Percentiles rank a stretch among this genome's conserved stretches.
Evolutionary conservation across 148 eudicot genomes (phyloP).

Genomic region (Chenopodium quinoa): DNA sequence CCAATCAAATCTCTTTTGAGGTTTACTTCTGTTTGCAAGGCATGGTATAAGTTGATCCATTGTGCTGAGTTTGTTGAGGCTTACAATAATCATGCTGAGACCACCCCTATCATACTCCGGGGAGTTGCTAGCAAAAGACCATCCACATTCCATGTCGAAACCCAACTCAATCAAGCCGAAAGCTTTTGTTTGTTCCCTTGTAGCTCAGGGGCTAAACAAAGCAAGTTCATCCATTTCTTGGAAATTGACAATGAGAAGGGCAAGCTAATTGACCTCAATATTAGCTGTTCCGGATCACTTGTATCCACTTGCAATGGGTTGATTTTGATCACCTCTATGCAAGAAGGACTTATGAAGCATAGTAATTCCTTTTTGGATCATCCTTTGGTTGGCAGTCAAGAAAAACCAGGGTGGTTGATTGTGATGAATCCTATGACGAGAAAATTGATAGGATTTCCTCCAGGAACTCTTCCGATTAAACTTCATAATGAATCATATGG

Average conservation of each 20-base stretch:
- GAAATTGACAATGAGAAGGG: constrained; percentile 31
- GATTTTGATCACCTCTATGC: constrained; percentile 29
- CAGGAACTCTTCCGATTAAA: constrained; percentile 29
- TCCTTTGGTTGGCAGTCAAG: constrained; percentile 14
- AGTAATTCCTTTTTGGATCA: not conserved
- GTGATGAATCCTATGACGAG: constrained; percentile 39
- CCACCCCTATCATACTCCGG: constrained; percentile 25
- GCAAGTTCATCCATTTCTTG: constrained; percentile 27
- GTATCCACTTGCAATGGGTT: constrained; percentile 39
- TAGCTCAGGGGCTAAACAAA: not conserved
- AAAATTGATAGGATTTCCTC: constrained; percentile 30
- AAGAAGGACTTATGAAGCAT: too few species aligned
- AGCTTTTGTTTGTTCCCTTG: constrained; percentile 24
- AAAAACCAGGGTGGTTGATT: constrained; percentile 25
- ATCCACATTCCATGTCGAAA: constrained; percentile 30
- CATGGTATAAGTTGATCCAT: constrained; percentile 38
- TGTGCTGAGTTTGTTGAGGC: constrained; percentile 40
- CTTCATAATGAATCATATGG: constrained; percentile 32
- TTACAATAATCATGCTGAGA: constrained; percentile 28
- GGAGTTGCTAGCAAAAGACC: not conserved
- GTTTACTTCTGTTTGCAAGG: constrained; percentile 38
- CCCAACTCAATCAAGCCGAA: constrained; percentile 26
- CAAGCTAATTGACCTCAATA: constrained; percentile 30
- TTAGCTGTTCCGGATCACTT: constrained; percentile 28
- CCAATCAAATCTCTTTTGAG: constrained; percentile 36